phyloP scores from a whole-genome alignment of 1,284 basidiomycete species.

The Trametes hirsuta region DNA sequence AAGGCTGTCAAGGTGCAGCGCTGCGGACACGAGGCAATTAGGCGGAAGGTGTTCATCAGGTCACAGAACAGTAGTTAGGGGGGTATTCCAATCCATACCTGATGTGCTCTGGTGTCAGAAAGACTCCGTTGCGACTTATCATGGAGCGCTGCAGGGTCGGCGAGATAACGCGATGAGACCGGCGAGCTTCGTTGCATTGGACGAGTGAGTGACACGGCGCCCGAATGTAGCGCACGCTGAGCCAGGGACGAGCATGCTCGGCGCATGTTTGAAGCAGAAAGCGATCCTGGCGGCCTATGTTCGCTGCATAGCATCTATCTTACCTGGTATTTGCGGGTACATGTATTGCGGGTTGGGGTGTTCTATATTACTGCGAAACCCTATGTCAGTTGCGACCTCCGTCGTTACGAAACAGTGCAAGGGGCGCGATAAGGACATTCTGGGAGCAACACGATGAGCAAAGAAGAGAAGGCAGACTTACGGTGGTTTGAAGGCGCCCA shows the following conservation, averaged over 20 bases:
- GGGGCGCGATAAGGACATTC: constrained; percentile 1
- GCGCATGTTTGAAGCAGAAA: constrained; percentile 1
- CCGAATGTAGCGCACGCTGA: not conserved
- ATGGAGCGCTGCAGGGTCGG: not conserved
- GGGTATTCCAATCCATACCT: constrained; percentile 13
- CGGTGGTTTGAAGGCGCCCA: not conserved
- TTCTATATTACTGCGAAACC: not conserved
- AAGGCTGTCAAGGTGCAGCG: constrained; percentile 9
- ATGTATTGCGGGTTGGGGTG: too few species aligned
- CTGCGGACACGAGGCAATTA: constrained; percentile 8
- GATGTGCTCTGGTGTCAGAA: constrained; percentile 1
- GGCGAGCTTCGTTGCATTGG: constrained; percentile 7
- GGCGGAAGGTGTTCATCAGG: constrained; percentile 11
- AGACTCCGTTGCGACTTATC: not conserved
- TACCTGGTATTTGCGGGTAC: not conserved
- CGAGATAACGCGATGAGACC: constrained; percentile 1
- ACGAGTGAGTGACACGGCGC: not conserved
- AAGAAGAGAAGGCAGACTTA: not conserved
- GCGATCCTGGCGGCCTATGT: not conserved
- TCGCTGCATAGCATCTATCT: not conserved
- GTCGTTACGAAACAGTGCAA: constrained; percentile 2
- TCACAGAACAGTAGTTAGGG: constrained; percentile 2
- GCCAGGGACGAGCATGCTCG: constrained; percentile 8
- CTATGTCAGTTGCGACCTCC: not conserved
- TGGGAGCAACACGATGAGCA: not conserved